Evolutionary conservation across 2,329 filamentous ascomycete species (phyloP).

Genomic region (Fusarium avenaceum): DNA sequence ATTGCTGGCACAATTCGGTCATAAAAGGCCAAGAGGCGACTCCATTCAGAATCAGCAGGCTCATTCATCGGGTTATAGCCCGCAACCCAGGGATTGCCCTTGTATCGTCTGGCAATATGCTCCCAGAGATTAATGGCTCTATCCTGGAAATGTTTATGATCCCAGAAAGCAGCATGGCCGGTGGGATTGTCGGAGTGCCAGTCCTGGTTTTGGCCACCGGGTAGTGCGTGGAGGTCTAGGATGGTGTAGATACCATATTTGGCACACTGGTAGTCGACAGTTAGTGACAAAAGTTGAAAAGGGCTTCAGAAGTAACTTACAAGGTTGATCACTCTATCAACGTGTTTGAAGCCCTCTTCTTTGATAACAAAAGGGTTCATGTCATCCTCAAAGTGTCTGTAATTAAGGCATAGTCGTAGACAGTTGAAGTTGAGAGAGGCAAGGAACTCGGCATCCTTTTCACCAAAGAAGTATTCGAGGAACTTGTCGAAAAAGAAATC

Average conservation of each 20-base stretch:
- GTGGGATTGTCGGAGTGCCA: conserved; percentile 60
- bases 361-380: conserved; percentile 64
- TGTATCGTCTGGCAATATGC: conserved; percentile 57
- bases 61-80: conserved; percentile 57
- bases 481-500: conserved; percentile 72
- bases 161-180: conserved; percentile 60
- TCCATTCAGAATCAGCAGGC: conserved; percentile 50
- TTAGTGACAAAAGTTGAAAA: rapidly evolving
- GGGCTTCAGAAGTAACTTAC: background rate
- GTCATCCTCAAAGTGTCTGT: conserved; percentile 67
- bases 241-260: conserved; percentile 60
- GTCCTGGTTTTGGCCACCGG: conserved; percentile 62
- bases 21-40: conserved; percentile 56
- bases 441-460: conserved; percentile 69
- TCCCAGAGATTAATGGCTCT: conserved; percentile 59
- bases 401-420: conserved; percentile 70
- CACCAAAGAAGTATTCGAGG: conserved; percentile 70
- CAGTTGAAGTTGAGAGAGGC: conserved; percentile 68
- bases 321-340: conserved; percentile 63
- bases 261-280: conserved; percentile 49
- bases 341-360: conserved; percentile 62
- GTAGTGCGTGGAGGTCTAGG: conserved; percentile 60
- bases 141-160: conserved; percentile 61
- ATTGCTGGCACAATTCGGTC: conserved; percentile 57
- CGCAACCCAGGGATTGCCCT: conserved; percentile 57